Conservation (phyloP, 495 filamentous ascomycete species). For the Neurospora sp. region DNA sequence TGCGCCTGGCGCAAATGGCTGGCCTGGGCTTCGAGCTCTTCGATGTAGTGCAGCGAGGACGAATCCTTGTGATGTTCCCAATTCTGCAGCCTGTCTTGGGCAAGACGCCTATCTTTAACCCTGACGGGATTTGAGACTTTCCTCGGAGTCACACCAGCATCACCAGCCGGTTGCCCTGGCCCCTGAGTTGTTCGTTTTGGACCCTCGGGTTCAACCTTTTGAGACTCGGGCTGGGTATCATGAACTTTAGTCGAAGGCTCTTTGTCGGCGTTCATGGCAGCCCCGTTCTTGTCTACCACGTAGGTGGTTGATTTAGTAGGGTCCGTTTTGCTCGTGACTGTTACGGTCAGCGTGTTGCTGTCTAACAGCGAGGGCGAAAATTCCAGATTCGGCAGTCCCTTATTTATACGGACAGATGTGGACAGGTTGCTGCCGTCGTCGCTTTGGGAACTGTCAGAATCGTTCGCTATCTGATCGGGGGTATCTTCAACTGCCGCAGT, state of each 20-base stretch:
- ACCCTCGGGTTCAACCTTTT: neutral
- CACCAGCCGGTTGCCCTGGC: neutral
- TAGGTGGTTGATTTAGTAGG: neutral
- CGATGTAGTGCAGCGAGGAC: neutral
- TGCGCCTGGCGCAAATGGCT: neutral
- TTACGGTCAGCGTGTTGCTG: neutral
- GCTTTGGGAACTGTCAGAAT: neutral
- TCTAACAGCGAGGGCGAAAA: neutral
- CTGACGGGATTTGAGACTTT: neutral
- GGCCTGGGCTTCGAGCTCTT: neutral
- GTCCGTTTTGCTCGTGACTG: neutral
- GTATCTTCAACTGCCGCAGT: neutral
- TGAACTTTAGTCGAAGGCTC: neutral
- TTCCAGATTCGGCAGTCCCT: neutral
- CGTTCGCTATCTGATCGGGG: neutral
- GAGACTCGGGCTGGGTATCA: neutral
- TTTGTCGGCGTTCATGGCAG: neutral
- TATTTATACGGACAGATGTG: neutral
- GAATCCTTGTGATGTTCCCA: neutral
- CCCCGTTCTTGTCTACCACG: neutral
- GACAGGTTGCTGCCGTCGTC: neutral
- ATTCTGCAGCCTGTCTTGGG: neutral
- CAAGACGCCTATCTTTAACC: neutral
- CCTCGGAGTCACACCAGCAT: neutral
- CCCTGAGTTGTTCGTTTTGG: neutral